Base-by-base conservation (phyloP, 2,329 filamentous ascomycete species). In the Lomentospora prolificans region DNA sequence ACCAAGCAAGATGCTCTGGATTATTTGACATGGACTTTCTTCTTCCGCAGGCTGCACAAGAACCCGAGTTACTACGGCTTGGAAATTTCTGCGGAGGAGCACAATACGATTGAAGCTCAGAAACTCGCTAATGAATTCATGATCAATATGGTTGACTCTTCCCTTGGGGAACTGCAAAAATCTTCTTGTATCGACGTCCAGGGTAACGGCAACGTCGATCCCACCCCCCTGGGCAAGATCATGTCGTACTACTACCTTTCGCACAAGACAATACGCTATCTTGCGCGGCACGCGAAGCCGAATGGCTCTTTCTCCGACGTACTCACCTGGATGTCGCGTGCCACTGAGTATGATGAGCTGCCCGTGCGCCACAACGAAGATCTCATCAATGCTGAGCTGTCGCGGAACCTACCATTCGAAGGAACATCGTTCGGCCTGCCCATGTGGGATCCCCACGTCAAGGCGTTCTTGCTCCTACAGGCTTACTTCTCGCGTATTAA, bases 241-340 rank as follows among this genome's bases (percentile, higher is more conserved):
- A 96, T 97, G 90, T 95, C 89, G 69, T 99, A 97, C 77, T 99
- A 99, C 77, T 99, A 99, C 67, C 84, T 94, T 51, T 95, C 91
- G 0, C 94, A 99, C 73, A 88, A 88, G 70, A 99, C 94, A 0
- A 90, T 99, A 64, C 88, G 94, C 1, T 85, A 90, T 64, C 80
- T 99, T 5, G 82, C 88, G 60, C 78, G 82, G 50, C 80, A 92
- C 61, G 89, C 87, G 24, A 92, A 88, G 64, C 80, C 84, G 0
- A 74, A 84, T 17, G 89, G 88, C 1, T 82, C 79, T 1, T 95
- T 99, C 66, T 78, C 85, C 9, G 88, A 97, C 61, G 90, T 85
- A 0, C 76, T 99, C 1, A 84, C 85, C 3, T 97, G 91, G 92
- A 94, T 99, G 84, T 92, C 86, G 59, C 83, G 85, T 54, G 94